Evolutionary conservation across 192 early-diverging fungal species (phyloP), one percentile per base, ranked within the genome.

Genomic region (Coemansia sp.): DNA sequence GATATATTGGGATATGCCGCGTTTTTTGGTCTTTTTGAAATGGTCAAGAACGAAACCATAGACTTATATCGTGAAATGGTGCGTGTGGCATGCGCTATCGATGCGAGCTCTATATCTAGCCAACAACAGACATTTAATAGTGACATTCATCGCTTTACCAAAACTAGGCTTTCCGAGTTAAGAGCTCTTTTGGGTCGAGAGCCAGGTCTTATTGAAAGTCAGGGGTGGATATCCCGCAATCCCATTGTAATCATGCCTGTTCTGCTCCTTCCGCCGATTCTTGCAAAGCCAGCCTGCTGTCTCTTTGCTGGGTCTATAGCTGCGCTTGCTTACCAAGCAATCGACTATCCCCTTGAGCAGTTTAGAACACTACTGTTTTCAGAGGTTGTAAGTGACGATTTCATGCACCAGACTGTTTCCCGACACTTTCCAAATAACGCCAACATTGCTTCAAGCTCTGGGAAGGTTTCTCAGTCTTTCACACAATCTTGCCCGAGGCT

Each of bases 21-120:
- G 16, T 93, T 93, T 59, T 93, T 93, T 85, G 90, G 87, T 15
- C 81, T 88, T 8, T 93, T 93, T 72, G 91, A 93, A 71, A 87
- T 83, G 81, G 84, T 89, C 9, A 93, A 93, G 47, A 85, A 89
- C 41, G 87, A 90, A 58, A 87, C 87, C 26, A 90, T 90, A 56
- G 87, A 89, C 57, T 19, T 86, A 73, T 67, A 90, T 70, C 72
- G 85, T 85, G 56, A 84, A 23, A 69, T 83, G 63, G 72, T 77
- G 12, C 71, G 60, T 47, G 67, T 60, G 3, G 76, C 80, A n/a
- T 81, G 79, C 44, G 58, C 67, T 9, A 64, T 67, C 2, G 68
- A 75, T 4, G 21, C 23, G 52, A 12, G 38, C 70, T 7, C 65
- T 76, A 21, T 47, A 47, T 32, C 56, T 69, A 2, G 41, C 32